These are phyloP conservation scores for Lentinula sp. DNA, from an alignment of 768 basidiomycete species.

Conservation along the genomic window DNA sequence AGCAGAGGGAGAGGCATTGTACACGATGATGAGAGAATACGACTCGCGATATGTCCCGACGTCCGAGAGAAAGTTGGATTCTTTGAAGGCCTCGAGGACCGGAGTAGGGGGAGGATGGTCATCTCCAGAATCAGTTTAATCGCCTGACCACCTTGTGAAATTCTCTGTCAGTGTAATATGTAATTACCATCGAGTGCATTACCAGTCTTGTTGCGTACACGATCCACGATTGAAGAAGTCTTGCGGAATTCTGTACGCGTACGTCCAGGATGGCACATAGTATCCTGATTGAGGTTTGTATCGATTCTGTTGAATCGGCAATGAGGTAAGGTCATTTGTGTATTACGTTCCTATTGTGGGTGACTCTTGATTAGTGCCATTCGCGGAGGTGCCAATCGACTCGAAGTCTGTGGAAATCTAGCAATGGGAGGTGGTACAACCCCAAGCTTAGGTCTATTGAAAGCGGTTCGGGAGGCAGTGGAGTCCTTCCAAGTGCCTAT, in stretches of 20 bases:
- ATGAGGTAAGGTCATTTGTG: constrained; percentile 38
- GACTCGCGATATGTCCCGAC: constrained; percentile 64
- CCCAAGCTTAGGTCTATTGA: constrained; percentile 71
- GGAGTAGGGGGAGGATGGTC: neutral
- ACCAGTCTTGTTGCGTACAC: too few relatives aligned
- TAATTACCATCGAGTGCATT: too few relatives aligned
- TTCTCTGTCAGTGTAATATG: too few relatives aligned
- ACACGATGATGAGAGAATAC: constrained; percentile 56
- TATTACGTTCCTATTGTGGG: neutral
- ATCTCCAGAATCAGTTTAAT: neutral
- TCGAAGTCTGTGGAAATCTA: constrained; percentile 73
- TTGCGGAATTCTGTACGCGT: too few relatives aligned
- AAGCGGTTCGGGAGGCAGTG: constrained; percentile 38
- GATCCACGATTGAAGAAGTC: too few relatives aligned
- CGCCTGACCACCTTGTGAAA: neutral
- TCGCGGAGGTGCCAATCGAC: constrained; percentile 64
- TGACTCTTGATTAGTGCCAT: constrained; percentile 43
- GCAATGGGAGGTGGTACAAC: constrained; percentile 77
- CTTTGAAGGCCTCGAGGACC: constrained; percentile 41
- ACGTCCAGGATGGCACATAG: neutral
- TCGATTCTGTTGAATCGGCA: constrained; percentile 74
- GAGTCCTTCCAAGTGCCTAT: constrained; percentile 34
- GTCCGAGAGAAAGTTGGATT: constrained; percentile 52
- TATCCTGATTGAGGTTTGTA: constrained; percentile 54
- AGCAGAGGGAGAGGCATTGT: constrained; percentile 41